Evolutionary conservation across 1,139 yeast species (phyloP), one percentile per base, ranked within the genome.

Genomic region (Debaryomyces subglobosus): DNA sequence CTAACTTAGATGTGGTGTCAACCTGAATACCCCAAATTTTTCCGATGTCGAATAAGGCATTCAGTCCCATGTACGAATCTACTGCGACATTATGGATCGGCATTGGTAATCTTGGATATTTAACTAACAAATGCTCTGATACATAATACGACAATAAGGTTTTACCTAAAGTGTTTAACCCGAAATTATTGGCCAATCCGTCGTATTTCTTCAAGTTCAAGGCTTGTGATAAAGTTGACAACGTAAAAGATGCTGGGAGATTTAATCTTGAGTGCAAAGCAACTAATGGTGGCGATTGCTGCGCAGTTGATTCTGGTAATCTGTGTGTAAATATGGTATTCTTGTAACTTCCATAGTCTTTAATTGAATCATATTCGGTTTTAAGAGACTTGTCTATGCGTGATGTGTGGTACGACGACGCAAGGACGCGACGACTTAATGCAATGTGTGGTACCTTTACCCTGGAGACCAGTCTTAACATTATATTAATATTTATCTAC

Each of bases 31-130:
- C 99, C 98, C 98, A 94, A 29, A 72, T 62, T 59, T 74, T 77
- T 27, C 92, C 97, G 36, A 91, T 71, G 43, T 78, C 79, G 39
- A 81, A 72, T 52, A 94, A 73, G 0, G 91, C 77, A 15, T 75
- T 77, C 37, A 81, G 79, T 2, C 94, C 89, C 67, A 86, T 77
- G 62, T 82, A 87, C 5, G 95, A 77, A 56, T 86, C 85, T 5
- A 88, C 82, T 1, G 95, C 91, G 25, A 84, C 80, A 58, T 85
- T 83, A 53, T 90, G 81, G 24, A 92, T 85, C 10, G 84, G 79
- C 58, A 86, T 79, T 27, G 99, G 98, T 53, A 95, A 77, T 63
- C 99, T 82, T 44, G 99, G 99, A 65, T 90, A 90, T 56, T 79
- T 82, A 45, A 85, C 69, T 61, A 90, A 72, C 51, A 92, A 74